Conservation (phyloP, 2,329 filamentous ascomycete species). For the Penicillium frequentans region DNA sequence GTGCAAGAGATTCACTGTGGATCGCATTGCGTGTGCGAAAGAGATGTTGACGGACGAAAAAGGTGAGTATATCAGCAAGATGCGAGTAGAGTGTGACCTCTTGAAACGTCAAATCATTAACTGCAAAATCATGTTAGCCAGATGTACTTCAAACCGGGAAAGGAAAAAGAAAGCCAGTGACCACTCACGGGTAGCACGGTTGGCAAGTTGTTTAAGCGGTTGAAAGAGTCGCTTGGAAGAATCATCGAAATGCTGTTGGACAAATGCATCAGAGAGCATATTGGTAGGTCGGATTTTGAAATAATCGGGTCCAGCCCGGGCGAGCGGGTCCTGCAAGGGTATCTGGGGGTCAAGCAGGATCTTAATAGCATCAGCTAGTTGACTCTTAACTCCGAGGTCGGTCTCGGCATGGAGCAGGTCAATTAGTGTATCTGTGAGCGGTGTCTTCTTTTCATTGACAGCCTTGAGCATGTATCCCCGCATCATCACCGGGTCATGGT, state of each 20-base stretch:
- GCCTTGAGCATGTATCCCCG: constrained; percentile 90
- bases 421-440: constrained; percentile 87
- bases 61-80: constrained; percentile 88
- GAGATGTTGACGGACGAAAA: constrained; percentile 87
- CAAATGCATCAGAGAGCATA: constrained; percentile 79
- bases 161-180: background rate
- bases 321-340: constrained; percentile 58
- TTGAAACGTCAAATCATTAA: constrained; percentile 73
- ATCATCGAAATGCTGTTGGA: constrained; percentile 85
- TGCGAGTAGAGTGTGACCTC: constrained; percentile 90
- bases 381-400: constrained; percentile 91
- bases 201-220: constrained; percentile 78
- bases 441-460: constrained; percentile 79
- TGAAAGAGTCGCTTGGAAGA: constrained; percentile 83
- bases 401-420: constrained; percentile 88
- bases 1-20: constrained; percentile 72
- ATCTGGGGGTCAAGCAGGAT: constrained; percentile 78
- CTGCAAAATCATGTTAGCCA: constrained; percentile 33
- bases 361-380: constrained; percentile 93
- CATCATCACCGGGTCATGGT: constrained; percentile 94
- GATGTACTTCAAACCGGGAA: background rate
- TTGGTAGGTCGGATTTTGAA: constrained; percentile 64
- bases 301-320: constrained; percentile 66
- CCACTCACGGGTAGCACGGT: constrained; percentile 54
- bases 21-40: constrained; percentile 88